phyloP scores from a whole-genome alignment of 2,329 filamentous ascomycete species.

The Ophiostoma australiae region DNA sequence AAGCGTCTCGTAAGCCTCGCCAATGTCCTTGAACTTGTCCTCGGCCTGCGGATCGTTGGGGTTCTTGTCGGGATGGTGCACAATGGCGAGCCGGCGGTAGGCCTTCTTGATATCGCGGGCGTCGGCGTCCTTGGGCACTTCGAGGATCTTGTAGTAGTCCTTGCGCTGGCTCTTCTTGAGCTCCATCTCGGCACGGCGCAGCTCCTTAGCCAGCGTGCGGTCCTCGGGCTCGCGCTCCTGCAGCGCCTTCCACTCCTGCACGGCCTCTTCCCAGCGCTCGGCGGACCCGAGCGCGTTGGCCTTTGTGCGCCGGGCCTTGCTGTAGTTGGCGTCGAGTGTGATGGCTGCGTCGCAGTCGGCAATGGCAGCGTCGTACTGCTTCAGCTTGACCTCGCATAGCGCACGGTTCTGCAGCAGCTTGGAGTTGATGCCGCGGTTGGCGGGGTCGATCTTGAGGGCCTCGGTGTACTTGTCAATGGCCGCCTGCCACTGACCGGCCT shows the following conservation, averaged over 20 bases:
- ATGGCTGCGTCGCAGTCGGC: constrained; percentile 81
- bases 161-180: constrained; percentile 96
- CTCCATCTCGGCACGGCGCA: constrained; percentile 86
- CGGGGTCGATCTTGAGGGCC: constrained; percentile 78
- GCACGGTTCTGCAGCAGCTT: constrained; percentile 94
- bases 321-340: constrained; percentile 74
- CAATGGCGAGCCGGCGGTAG: constrained; percentile 88
- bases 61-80: constrained; percentile 98
- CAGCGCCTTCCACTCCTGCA: constrained; percentile 82
- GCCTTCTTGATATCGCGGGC: constrained; percentile 91
- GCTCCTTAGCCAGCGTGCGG: constrained; percentile 72
- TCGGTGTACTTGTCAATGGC: constrained; percentile 81
- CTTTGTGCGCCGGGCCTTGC: constrained; percentile 88
- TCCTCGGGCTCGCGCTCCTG: constrained; percentile 80
- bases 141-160: constrained; percentile 98
- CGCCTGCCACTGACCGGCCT: constrained; percentile 70
- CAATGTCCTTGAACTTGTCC: constrained; percentile 94
- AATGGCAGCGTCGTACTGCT: constrained; percentile 76
- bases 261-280: constrained; percentile 86
- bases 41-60: constrained; percentile 78
- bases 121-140: constrained; percentile 75
- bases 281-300: constrained; percentile 82
- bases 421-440: constrained; percentile 87
- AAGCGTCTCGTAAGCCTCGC: constrained; percentile 92
- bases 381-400: constrained; percentile 75